These are phyloP conservation scores for Alliaria petiolata DNA, from an alignment of 345 rosid species.

Conservation along the genomic window DNA sequence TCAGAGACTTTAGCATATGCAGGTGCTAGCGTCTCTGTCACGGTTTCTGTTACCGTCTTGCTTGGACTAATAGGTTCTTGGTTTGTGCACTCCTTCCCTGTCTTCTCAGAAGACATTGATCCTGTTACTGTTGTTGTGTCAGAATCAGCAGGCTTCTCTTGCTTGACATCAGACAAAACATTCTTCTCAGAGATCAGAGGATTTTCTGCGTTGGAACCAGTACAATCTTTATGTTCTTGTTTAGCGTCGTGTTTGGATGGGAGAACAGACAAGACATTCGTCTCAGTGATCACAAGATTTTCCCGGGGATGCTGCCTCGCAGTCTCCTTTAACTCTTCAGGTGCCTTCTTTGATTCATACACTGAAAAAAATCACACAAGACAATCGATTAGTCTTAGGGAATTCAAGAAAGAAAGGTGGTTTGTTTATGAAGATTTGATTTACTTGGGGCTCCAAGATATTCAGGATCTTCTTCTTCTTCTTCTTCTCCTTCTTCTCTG, in stretches of 20 bases:
- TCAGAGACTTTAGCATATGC: constrained; percentile 46
- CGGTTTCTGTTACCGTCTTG: constrained; percentile 40
- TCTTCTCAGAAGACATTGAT: background rate
- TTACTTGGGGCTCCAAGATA: constrained; percentile 78
- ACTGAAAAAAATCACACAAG: constrained; percentile 36
- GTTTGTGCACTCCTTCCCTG: background rate
- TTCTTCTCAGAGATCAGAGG: constrained; percentile 23
- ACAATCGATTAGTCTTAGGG: background rate
- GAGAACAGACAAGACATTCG: constrained; percentile 40
- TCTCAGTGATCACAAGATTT: constrained; percentile 40
- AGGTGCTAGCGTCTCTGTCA: constrained; percentile 47
- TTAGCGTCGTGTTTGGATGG: constrained; percentile 16
- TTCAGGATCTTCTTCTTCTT: constrained; percentile 56
- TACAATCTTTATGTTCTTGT: constrained; percentile 18
- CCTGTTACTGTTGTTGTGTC: background rate
- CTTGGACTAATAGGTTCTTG: constrained; percentile 26
- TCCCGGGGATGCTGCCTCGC: constrained; percentile 52
- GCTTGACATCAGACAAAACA: constrained; percentile 24
- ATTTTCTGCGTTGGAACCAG: background rate
- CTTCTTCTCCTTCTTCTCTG: constrained; percentile 32
- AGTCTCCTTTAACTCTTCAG: constrained; percentile 42
- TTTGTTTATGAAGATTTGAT: background rate
- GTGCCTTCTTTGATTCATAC: constrained; percentile 72
- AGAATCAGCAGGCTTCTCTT: constrained; percentile 16
- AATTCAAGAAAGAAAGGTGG: background rate